Evolutionary conservation across 108 stramenopile species (phyloP), one percentile per base, ranked within the genome.

Genomic region (Skeletonema grethae): DNA sequence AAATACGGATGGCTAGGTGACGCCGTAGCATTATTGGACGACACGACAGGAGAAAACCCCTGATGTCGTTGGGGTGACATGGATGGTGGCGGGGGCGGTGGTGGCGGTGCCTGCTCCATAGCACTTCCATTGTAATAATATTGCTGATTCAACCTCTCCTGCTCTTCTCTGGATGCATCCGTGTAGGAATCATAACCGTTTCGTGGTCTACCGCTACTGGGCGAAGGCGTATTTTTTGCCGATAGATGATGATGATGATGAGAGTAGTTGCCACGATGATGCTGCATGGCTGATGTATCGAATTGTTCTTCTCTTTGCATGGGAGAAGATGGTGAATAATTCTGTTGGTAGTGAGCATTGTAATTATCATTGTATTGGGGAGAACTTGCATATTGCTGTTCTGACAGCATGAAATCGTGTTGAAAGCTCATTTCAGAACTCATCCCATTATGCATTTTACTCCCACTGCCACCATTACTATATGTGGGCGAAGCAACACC

Each of bases 41-140:
- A 4, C 16, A 61, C 61, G 12, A 61, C 63, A 10, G 70, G 70
- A 45, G 61, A n/a, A 71, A 71, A 71, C 9, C 35, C 9, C 11
- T 63, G 43, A 9, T 63, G 63, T 63, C 34, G 31, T 61, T 48
- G 46, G 2, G 46, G 18, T 22, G 50, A 5, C 20, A 24, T 22
- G 0, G 15, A 1, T 22, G 50, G 6, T 22, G 50, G 22, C 22
- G 50, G 18, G 1, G 36, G 36, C 10, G 46, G 46, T 18, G 46
- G 46, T 18, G 46, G 46, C 5, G 46, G 46, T 18, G 46, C 46
- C 9, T 48, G n/a, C 22, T 53, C 22, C 22, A 7, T 7, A 22
- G 7, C 5, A 20, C n/a, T 15, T 53, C 25, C 25, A 28, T 53
- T 4, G 31, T 68, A 34, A 38, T 66, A 56, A 38, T 66, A 66